Conservation (phyloP, 2,329 filamentous ascomycete genomes). For the Exserohilum turcica region DNA sequence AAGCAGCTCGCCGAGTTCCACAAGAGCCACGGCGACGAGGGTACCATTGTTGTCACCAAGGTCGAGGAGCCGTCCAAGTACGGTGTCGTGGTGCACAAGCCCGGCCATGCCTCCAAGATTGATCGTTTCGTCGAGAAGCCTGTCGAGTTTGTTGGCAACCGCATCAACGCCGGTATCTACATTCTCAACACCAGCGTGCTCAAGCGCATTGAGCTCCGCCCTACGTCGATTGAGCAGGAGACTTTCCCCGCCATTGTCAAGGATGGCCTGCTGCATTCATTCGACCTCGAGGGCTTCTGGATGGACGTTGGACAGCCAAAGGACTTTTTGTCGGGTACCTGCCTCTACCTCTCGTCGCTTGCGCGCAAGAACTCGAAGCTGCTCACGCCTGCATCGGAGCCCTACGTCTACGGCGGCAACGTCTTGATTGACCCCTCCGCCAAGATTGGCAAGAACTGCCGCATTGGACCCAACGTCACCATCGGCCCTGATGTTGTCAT, state of each 20-base stretch:
- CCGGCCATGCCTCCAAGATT: slow-evolving; percentile 85
- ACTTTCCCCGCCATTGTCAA: slow-evolving; percentile 93
- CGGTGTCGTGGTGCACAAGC: slow-evolving; percentile 97
- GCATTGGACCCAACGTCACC: slow-evolving; percentile 95
- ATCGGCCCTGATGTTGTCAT: slow-evolving; percentile 92
- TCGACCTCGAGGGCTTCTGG: slow-evolving; percentile 97
- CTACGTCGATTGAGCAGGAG: slow-evolving; percentile 98
- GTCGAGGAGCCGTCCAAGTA: slow-evolving; percentile 99
- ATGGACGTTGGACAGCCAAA: slow-evolving; percentile 99
- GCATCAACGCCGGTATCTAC: slow-evolving; percentile 98
- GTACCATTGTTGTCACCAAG: slow-evolving; percentile 97
- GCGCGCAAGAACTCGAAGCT: slow-evolving; percentile 88
- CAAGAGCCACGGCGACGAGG: slow-evolving; percentile 89
- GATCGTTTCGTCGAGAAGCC: slow-evolving; percentile 99
- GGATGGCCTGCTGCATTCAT: slow-evolving; percentile 91
- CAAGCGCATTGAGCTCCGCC: slow-evolving; percentile 89
- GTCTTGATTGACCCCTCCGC: slow-evolving; percentile 92
- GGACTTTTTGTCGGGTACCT: slow-evolving; percentile 95
- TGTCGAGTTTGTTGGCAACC: slow-evolving; percentile 97
- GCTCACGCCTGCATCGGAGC: slow-evolving; percentile 72
- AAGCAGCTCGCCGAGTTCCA: slow-evolving; percentile 88
- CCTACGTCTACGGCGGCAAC: slow-evolving; percentile 90
- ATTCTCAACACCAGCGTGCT: slow-evolving; percentile 94
- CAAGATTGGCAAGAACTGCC: slow-evolving; percentile 98
- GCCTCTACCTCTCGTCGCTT: slow-evolving; percentile 91